These are phyloP conservation scores for Microstegium vimineum DNA, from an alignment of 176 grass and related monocot genomes.

Conservation along the genomic window DNA sequence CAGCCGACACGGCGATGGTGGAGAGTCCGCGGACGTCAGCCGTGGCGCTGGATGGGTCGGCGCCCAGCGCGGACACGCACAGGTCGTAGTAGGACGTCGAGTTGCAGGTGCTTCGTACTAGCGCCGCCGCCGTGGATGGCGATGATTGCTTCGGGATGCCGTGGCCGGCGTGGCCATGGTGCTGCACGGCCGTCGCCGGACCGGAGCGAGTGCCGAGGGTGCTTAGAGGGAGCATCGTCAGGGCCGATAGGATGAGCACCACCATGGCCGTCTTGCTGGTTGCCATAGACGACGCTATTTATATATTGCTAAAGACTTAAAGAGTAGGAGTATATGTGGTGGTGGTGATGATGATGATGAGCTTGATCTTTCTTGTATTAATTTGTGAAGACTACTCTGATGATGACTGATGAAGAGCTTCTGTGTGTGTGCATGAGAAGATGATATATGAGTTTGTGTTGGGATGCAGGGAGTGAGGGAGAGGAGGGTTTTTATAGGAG, in stretches of 20 bases:
- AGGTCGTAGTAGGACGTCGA: constrained; percentile 73
- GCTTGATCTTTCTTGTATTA: not conserved
- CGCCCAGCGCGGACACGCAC: constrained; percentile 62
- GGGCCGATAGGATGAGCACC: not conserved
- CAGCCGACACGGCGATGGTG: constrained; percentile 51
- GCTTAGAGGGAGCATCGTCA: not conserved
- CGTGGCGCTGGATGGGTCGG: constrained; percentile 54
- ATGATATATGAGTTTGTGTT: not conserved
- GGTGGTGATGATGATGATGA: not conserved
- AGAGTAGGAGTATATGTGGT: not conserved
- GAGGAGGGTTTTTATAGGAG: constrained; percentile 20
- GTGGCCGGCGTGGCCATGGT: constrained; percentile 16
- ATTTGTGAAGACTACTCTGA: not conserved
- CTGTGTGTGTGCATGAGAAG: not conserved
- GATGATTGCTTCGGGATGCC: not conserved
- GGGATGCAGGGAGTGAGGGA: not conserved
- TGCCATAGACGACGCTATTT: constrained; percentile 1
- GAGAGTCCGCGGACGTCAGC: constrained; percentile 78
- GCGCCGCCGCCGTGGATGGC: not conserved
- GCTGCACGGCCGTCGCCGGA: not conserved
- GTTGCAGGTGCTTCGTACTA: constrained; percentile 71
- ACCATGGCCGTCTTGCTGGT: not conserved
- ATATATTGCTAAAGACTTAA: not conserved
- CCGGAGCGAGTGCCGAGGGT: constrained; percentile 13
- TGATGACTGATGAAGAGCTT: not conserved